Conservation (phyloP, 768 basidiomycete species). For the Thelephora ganbajun region DNA sequence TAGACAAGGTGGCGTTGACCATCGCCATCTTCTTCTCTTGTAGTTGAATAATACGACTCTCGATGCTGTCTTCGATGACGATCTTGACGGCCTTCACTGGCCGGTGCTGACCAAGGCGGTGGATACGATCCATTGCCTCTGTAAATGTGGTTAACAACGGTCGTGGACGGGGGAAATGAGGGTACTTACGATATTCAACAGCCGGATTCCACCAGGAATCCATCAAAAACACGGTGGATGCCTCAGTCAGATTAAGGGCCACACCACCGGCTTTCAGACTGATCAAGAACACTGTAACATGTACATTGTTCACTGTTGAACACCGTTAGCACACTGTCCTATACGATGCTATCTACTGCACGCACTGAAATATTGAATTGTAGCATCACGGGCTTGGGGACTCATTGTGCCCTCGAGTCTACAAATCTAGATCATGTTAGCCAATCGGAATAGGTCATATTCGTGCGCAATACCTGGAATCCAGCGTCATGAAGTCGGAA, state of each 20-base stretch:
- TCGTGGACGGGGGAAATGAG: not conserved
- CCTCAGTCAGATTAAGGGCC: slow-evolving; percentile 80
- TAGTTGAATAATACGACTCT: slow-evolving; percentile 88
- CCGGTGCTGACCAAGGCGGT: slow-evolving; percentile 87
- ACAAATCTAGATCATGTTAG: slow-evolving; percentile 46
- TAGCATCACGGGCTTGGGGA: slow-evolving; percentile 90
- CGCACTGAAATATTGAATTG: slow-evolving; percentile 88
- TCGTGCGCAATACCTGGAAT: slow-evolving; percentile 36
- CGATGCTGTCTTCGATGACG: slow-evolving; percentile 92
- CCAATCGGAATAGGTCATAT: not conserved
- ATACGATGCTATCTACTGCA: slow-evolving; percentile 3
- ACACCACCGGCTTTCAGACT: slow-evolving; percentile 94
- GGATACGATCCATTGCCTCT: slow-evolving; percentile 97
- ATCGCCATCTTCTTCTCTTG: slow-evolving; percentile 97
- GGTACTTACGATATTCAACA: slow-evolving; percentile 44
- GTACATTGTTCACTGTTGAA: slow-evolving; percentile 71
- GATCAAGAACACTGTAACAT: slow-evolving; percentile 96
- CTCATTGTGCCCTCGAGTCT: slow-evolving; percentile 94
- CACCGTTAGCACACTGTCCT: not conserved
- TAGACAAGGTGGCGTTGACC: slow-evolving; percentile 77
- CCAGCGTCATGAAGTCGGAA: slow-evolving; percentile 86
- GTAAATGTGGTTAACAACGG: slow-evolving; percentile 9
- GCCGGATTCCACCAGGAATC: slow-evolving; percentile 99
- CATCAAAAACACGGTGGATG: slow-evolving; percentile 91
- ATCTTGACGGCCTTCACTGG: slow-evolving; percentile 91